Conservation (phyloP, 495 filamentous ascomycete species). For the Talaromyces adpressus region DNA sequence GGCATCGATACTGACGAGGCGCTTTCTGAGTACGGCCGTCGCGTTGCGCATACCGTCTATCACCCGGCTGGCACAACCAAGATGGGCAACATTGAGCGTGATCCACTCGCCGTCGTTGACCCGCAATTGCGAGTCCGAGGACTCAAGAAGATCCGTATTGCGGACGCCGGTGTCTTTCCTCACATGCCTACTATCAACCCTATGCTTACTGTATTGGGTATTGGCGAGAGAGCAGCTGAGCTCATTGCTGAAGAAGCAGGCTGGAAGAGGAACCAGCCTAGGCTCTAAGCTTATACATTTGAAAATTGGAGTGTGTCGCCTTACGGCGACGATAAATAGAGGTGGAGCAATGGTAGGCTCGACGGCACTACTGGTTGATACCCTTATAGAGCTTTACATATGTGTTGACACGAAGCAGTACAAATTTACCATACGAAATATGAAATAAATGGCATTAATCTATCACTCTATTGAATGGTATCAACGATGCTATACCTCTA, state of each 20-base stretch:
- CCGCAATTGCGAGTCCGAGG: slow-evolving; percentile 47
- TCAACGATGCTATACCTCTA: background rate
- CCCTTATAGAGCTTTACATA: slow-evolving; percentile 1
- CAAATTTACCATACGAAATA: slow-evolving; percentile 1
- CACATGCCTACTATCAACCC: slow-evolving; percentile 62
- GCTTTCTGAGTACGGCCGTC: slow-evolving; percentile 65
- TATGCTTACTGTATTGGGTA: slow-evolving; percentile 58
- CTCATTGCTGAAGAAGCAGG: slow-evolving; percentile 55
- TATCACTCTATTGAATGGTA: background rate
- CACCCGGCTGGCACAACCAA: slow-evolving; percentile 82
- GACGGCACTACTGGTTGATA: background rate
- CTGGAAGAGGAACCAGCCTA: slow-evolving; percentile 47
- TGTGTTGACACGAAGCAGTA: background rate
- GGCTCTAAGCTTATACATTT: slow-evolving; percentile 22
- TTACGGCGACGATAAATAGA: background rate
- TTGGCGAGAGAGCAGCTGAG: slow-evolving; percentile 60
- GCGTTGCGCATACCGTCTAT: slow-evolving; percentile 77
- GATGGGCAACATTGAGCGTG: slow-evolving; percentile 64
- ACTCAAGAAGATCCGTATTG: slow-evolving; percentile 52
- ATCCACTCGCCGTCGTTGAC: slow-evolving; percentile 63
- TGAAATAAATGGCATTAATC: background rate
- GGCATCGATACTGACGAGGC: slow-evolving; percentile 61
- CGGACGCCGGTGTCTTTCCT: slow-evolving; percentile 63
- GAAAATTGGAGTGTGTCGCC: background rate
- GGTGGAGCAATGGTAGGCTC: background rate